phyloP scores from a whole-genome alignment of 805 yeast genomes.

The Wickerhamomyces ciferrii region DNA sequence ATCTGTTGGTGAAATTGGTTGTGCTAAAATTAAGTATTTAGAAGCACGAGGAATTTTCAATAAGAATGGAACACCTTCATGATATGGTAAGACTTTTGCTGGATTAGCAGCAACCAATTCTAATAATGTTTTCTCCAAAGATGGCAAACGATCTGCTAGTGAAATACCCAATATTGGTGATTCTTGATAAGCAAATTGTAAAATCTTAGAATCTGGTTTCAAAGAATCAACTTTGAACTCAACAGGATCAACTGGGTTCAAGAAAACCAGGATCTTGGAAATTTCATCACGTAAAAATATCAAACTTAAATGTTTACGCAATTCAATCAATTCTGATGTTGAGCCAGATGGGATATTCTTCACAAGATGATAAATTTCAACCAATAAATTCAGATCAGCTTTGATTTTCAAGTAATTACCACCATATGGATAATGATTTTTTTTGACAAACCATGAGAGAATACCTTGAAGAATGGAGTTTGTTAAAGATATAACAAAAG shows the following conservation, averaged over 20 bases:
- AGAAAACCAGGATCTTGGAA: slow-evolving; percentile 69
- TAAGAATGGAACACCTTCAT: slow-evolving; percentile 56
- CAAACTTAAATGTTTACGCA: slow-evolving; percentile 49
- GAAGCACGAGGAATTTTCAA: slow-evolving; percentile 20
- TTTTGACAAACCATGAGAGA: slow-evolving; percentile 70
- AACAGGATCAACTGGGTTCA: slow-evolving; percentile 33
- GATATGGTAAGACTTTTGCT: slow-evolving; percentile 44
- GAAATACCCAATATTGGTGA: slow-evolving; percentile 73
- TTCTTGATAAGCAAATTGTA: slow-evolving; percentile 54
- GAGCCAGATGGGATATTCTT: slow-evolving; percentile 1
- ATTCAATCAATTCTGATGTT: slow-evolving; percentile 24
- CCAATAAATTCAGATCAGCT: slow-evolving; percentile 59
- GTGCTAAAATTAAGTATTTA: slow-evolving; percentile 20
- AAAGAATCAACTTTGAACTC: slow-evolving; percentile 27
- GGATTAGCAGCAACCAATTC: slow-evolving; percentile 52
- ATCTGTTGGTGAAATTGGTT: slow-evolving; percentile 73
- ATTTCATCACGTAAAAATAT: slow-evolving; percentile 75
- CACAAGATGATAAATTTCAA: slow-evolving; percentile 35
- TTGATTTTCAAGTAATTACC: slow-evolving; percentile 68
- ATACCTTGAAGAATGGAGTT: slow-evolving; percentile 54
- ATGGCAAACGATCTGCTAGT: slow-evolving; percentile 55
- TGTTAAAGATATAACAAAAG: slow-evolving; percentile 37
- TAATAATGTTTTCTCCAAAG: slow-evolving; percentile 29
- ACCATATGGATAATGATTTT: slow-evolving; percentile 76
- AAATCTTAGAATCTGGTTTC: slow-evolving; percentile 29